Conservation (phyloP, 139 green algal species). For the Diplosphaera chodatii region DNA sequence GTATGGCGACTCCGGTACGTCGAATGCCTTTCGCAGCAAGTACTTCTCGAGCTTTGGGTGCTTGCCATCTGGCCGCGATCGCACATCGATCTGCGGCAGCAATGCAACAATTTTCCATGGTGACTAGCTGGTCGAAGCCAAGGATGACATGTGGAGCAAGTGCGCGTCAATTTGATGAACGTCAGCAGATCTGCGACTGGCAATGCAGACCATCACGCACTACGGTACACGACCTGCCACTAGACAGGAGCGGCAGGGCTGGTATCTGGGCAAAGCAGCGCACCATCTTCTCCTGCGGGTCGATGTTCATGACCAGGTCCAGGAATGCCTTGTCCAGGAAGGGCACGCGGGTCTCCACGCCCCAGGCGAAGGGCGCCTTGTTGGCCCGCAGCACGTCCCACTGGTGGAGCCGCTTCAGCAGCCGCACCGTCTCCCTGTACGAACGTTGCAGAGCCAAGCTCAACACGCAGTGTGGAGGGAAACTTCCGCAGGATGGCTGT, state of each 20-base stretch:
- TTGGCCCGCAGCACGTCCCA: conserved; percentile 93
- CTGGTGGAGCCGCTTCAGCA: conserved; percentile 86
- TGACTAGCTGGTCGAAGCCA: too few relatives aligned
- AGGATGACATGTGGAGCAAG: too few relatives aligned
- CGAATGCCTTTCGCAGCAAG: conserved; percentile 95
- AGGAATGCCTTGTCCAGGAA: conserved; percentile 94
- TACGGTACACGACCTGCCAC: too few relatives aligned
- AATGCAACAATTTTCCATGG: too few relatives aligned
- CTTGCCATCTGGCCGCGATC: conserved; percentile 52
- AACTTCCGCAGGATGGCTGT: too few relatives aligned
- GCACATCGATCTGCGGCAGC: conserved; percentile 53
- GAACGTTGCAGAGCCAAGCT: too few relatives aligned
- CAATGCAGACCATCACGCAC: too few relatives aligned
- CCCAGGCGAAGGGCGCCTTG: conserved; percentile 94
- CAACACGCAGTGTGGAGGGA: too few relatives aligned
- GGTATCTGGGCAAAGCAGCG: too few relatives aligned
- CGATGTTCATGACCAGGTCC: conserved; percentile 79
- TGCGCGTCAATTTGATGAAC: too few relatives aligned
- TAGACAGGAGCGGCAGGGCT: too few relatives aligned
- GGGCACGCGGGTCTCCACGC: conserved; percentile 91
- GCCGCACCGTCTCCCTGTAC: conserved; percentile 76
- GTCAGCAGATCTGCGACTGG: too few relatives aligned
- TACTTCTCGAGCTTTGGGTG: conserved; percentile 92
- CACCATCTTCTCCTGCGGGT: conserved; percentile 84
- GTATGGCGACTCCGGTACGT: conserved; percentile 79